These are phyloP conservation scores for Dioscorea dumetorum DNA, from an alignment of 106 monocot genomes.

Conservation along the genomic window DNA sequence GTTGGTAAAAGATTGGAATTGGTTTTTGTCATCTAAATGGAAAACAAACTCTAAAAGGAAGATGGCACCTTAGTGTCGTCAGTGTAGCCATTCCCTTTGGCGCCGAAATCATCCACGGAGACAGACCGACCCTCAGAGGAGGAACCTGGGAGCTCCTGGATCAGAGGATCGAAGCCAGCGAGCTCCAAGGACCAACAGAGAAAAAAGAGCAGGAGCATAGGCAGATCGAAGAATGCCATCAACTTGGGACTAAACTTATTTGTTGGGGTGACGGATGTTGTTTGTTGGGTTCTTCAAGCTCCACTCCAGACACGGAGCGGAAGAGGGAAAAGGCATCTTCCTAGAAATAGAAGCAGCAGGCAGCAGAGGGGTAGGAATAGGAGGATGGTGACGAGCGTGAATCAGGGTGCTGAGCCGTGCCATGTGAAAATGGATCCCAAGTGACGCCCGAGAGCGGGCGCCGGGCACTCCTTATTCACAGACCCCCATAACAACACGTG, in stretches of 20 bases:
- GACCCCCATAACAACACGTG: no score
- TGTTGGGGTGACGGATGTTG: neutral
- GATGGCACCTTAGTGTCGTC: slow-evolving; percentile 37
- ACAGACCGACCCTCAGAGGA: neutral
- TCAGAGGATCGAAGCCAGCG: no score
- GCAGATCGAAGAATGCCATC: neutral
- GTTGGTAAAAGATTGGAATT: no score
- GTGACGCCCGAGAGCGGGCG: no score
- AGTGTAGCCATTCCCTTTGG: slow-evolving; percentile 29
- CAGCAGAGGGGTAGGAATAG: neutral
- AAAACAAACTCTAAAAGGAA: no score
- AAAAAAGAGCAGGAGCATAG: no score
- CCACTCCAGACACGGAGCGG: neutral
- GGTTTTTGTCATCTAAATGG: no score
- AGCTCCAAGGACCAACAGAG: no score
- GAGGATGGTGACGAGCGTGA: neutral
- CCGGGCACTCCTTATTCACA: no score
- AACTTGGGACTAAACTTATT: no score
- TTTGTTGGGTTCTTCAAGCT: neutral
- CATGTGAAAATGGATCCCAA: neutral
- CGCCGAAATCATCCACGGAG: slow-evolving; percentile 41
- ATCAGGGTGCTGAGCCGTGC: neutral
- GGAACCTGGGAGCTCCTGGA: no score
- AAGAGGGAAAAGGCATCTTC: neutral
- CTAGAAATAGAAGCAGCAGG: neutral